Evolutionary conservation across 345 rosid genomes (phyloP).

Genomic region (Linum usitatissimum): DNA sequence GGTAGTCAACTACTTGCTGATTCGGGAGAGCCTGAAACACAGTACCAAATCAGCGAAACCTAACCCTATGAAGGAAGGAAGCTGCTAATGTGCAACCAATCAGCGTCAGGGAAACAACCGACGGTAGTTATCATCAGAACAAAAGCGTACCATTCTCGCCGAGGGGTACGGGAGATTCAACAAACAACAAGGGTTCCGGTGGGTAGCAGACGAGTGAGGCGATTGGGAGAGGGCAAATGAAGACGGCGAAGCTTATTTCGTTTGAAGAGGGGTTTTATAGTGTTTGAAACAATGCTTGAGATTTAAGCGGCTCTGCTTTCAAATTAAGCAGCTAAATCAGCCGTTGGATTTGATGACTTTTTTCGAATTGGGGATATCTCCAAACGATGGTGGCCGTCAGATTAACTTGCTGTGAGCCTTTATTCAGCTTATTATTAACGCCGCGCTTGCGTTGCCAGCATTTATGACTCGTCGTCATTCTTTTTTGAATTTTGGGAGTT

Average conservation of each 20-base stretch:
- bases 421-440: neutral
- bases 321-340: neutral
- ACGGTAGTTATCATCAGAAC: neutral
- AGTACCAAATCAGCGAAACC: neutral
- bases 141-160: neutral
- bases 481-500: too few species aligned
- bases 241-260: neutral
- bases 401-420: neutral
- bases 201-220: neutral
- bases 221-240: neutral
- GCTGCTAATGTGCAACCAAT: neutral
- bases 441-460: neutral
- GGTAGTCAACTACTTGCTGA: conserved; percentile 37
- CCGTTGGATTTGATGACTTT: neutral
- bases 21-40: conserved; percentile 27
- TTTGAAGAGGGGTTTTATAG: neutral
- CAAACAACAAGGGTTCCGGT: neutral
- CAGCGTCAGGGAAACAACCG: neutral
- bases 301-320: neutral
- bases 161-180: neutral
- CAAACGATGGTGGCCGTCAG: neutral
- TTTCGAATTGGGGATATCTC: neutral
- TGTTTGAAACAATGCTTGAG: neutral
- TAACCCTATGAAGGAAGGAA: neutral
- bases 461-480: too few species aligned